Base-by-base conservation (phyloP, 106 monocot genomes). In the Allium fistulosum region DNA sequence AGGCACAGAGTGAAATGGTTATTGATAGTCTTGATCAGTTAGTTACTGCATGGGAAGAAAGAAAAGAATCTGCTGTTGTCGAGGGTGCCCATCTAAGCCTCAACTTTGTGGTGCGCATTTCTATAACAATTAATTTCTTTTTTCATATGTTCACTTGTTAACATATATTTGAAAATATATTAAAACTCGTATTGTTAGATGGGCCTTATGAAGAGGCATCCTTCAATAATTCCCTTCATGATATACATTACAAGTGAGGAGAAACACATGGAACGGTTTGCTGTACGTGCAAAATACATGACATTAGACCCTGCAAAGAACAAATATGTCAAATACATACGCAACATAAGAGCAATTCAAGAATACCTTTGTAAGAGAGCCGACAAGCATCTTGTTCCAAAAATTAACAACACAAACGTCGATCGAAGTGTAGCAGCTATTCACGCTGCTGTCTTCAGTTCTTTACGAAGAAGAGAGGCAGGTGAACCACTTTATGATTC, bases 1-100 rank as follows among this genome's bases (percentile, higher is more conserved):
- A 96, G 77, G 95, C 95, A 61, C 95, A 96, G 69, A 91, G 95
- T 56, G 95, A 96, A 71, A 96, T 96, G 95, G 95, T 96, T 12
- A 91, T 91, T 69, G 95, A 96, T 64, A 91, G 91, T 59, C 83
- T 96, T 66, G 91, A 96, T 61, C 78, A 91, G 28, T 71, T 96
- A 58, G 91, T 96, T 73, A 96, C 91, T 78, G 81, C 95, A 26
- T 96, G 95, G 95, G 95, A 96, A 81, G 85, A 85, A 27, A 74
- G 76, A 37, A 91, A 83, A 65, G 88, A 96, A 73, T 96, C 95
- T 46, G 95, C 88, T 67, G 84, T 96, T 49, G 82, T 96, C 63
- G 95, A 96, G 71, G 95, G 95, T 55, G 95, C 91, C 48, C 95
- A 96, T 66, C 65, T 96, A 57, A 96, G 95, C 84, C 88, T 96